Conservation (phyloP, 257 asterid genomes). For the Salvia rosmarinus region DNA sequence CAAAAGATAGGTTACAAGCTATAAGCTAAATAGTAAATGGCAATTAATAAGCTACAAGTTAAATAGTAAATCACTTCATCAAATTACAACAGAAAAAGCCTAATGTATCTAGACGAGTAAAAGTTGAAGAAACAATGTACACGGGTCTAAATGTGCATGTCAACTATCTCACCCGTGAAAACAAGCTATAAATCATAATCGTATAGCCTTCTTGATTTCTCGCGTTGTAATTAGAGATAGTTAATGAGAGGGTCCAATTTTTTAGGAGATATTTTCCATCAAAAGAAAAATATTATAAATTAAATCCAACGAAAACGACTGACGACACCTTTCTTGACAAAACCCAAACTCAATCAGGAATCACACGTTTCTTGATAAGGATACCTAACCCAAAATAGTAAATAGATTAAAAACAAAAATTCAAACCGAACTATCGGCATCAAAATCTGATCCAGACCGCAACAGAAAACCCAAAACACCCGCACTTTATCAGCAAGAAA, state of each 20-base stretch:
- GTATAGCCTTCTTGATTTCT: slow-evolving; percentile 16
- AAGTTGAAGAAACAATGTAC: slow-evolving; percentile 23
- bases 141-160: slow-evolving; percentile 30
- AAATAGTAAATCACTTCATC: slow-evolving; percentile 9
- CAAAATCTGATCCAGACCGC: slow-evolving; percentile 30
- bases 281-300: slow-evolving; percentile 12
- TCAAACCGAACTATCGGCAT: background rate
- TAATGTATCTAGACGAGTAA: slow-evolving; percentile 9
- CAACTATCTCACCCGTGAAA: slow-evolving; percentile 16
- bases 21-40: background rate
- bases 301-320: slow-evolving; percentile 19
- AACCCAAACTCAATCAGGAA: slow-evolving; percentile 6
- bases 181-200: background rate
- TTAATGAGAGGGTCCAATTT: background rate
- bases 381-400: background rate
- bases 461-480: background rate
- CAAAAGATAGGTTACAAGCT: background rate
- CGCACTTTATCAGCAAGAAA: slow-evolving; percentile 25
- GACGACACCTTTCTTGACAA: background rate
- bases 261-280: slow-evolving; percentile 13
- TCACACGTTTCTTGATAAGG: slow-evolving; percentile 10
- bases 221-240: slow-evolving; percentile 12
- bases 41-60: background rate
- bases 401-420: background rate
- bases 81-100: slow-evolving; percentile 6